phyloP scores from a whole-genome alignment of 768 basidiomycete genomes.

The Podaxis pistillaris region DNA sequence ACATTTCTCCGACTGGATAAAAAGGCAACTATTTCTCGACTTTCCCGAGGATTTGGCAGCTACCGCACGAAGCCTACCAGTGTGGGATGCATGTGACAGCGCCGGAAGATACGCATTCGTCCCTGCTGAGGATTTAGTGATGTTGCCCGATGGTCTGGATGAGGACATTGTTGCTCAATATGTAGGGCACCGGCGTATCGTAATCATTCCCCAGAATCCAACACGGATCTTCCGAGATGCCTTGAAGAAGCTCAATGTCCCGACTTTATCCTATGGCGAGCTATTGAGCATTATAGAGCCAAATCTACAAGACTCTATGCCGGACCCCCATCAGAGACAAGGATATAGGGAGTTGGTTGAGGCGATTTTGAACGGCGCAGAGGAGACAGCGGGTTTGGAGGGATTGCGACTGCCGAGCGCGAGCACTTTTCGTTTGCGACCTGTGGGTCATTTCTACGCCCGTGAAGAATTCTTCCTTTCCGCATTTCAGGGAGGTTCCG shows the following conservation, averaged over 20 bases:
- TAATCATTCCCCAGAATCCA: background rate
- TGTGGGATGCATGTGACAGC: conserved; percentile 23
- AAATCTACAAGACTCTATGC: background rate
- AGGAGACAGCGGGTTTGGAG: background rate
- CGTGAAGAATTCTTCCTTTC: background rate
- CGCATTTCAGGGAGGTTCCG: background rate
- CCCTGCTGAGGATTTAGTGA: conserved; percentile 2
- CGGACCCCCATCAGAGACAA: background rate
- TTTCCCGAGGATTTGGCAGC: background rate
- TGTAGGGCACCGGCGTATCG: background rate
- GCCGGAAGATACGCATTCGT: background rate
- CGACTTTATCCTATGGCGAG: background rate
- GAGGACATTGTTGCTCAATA: conserved; percentile 2
- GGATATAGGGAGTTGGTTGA: background rate
- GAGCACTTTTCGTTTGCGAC: background rate
- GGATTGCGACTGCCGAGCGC: conserved; percentile 3
- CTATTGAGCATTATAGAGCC: background rate
- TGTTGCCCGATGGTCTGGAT: conserved; percentile 9
- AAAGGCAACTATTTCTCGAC: background rate
- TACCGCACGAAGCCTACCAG: conserved; percentile 23
- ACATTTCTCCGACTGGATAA: conserved; percentile 2
- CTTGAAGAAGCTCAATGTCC: background rate
- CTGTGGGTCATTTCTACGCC: background rate
- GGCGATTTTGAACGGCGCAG: background rate
- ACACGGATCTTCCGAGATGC: background rate